phyloP scores from a whole-genome alignment of 2,329 filamentous ascomycete species.

The Sphaerulina vaccinii region DNA sequence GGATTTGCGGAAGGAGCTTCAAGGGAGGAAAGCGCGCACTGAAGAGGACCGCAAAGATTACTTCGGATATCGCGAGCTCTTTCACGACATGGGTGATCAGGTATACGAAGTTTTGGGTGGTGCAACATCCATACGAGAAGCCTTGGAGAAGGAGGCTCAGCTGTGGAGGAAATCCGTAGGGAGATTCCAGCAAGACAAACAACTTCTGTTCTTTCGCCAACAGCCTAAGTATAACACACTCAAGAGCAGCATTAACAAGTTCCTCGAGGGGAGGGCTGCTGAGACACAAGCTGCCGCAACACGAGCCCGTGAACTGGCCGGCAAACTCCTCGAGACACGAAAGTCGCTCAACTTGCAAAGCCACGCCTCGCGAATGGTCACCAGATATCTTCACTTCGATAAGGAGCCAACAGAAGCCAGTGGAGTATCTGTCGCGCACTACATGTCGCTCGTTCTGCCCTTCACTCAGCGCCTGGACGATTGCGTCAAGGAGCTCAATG shows the following conservation, averaged over 20 bases:
- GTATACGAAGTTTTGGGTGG: slow-evolving; percentile 1
- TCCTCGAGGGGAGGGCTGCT: slow-evolving; percentile 12
- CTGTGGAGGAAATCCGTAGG: slow-evolving; percentile 16
- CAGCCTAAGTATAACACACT: slow-evolving; percentile 12
- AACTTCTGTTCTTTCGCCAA: slow-evolving; percentile 21
- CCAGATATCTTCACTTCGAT: slow-evolving; percentile 18
- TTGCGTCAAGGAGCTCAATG: background rate
- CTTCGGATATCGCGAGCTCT: slow-evolving; percentile 17
- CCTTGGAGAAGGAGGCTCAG: slow-evolving; percentile 1
- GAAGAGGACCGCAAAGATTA: slow-evolving; percentile 19
- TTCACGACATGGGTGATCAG: slow-evolving; percentile 5
- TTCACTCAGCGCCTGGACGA: background rate
- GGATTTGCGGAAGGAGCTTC: slow-evolving; percentile 2
- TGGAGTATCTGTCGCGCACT: slow-evolving; percentile 1
- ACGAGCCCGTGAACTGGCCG: background rate
- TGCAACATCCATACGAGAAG: background rate
- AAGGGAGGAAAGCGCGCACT: slow-evolving; percentile 4
- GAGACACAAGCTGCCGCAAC: slow-evolving; percentile 12
- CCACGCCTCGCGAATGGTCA: slow-evolving; percentile 19
- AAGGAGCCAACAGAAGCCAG: slow-evolving; percentile 9
- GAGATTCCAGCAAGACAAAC: slow-evolving; percentile 6
- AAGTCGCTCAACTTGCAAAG: background rate
- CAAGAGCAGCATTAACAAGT: slow-evolving; percentile 16
- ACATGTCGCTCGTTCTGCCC: slow-evolving; percentile 6
- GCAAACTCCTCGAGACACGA: slow-evolving; percentile 1